phyloP scores from a whole-genome alignment of 208 protist genomes.

The Leishmania tarentolae region DNA sequence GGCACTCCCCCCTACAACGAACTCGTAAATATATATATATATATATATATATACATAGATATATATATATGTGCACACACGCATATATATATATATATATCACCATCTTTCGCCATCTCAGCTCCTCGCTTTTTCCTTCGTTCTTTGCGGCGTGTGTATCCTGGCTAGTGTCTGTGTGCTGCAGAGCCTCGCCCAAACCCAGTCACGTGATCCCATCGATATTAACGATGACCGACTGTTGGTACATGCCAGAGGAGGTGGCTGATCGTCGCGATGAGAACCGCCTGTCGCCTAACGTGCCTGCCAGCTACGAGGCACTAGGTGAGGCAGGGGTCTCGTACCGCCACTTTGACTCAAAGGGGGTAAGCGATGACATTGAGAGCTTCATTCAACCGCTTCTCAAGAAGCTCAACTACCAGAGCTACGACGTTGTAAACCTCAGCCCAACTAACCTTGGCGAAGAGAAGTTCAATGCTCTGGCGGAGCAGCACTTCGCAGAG shows the following conservation, averaged over 20 bases:
- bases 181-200: not conserved
- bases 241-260: slow-evolving; percentile 56
- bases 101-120: no score
- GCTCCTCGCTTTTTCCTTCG: not conserved
- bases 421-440: slow-evolving; percentile 57
- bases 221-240: slow-evolving; percentile 53
- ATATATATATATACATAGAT: no score
- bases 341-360: slow-evolving; percentile 31
- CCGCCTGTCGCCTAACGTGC: slow-evolving; percentile 40
- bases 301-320: slow-evolving; percentile 50
- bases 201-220: not conserved
- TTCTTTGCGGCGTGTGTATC: not conserved
- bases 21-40: slow-evolving; percentile 1
- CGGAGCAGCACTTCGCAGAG: slow-evolving; percentile 68
- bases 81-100: no score
- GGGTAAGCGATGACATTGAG: slow-evolving; percentile 35
- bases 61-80: no score
- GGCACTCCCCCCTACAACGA: not conserved
- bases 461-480: slow-evolving; percentile 51
- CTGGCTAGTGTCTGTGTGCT: not conserved
- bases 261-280: slow-evolving; percentile 56
- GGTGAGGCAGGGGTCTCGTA: slow-evolving; percentile 43
- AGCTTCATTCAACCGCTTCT: slow-evolving; percentile 41
- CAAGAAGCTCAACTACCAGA: slow-evolving; percentile 44
- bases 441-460: slow-evolving; percentile 28